phyloP scores from a whole-genome alignment of 495 filamentous ascomycete species.

The Haplographium delicatum region DNA sequence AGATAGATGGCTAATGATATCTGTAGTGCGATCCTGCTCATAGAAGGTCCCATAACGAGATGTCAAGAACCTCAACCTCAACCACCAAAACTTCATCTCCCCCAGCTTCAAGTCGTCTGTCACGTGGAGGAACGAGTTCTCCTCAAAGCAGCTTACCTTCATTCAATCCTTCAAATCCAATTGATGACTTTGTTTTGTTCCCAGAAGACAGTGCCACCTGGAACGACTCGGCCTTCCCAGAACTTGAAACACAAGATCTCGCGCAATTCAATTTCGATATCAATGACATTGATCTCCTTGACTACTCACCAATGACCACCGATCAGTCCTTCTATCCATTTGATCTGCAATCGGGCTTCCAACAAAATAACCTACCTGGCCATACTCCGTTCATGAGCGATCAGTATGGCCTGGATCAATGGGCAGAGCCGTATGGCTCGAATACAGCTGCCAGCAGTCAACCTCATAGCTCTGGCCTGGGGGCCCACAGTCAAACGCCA shows the following conservation, averaged over 20 bases:
- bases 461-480: background rate
- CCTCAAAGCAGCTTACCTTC: background rate
- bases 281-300: conserved; percentile 7
- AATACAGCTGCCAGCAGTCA: background rate
- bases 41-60: conserved; percentile 14
- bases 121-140: background rate
- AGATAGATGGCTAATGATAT: conserved; percentile 7
- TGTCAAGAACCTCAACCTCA: conserved; percentile 17
- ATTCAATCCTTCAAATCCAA: conserved; percentile 10
- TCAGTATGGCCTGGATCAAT: conserved; percentile 8
- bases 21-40: conserved; percentile 26
- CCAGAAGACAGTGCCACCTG: conserved; percentile 15
- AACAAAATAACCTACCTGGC: background rate
- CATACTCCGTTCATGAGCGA: conserved; percentile 4
- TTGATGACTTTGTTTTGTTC: conserved; percentile 25
- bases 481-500: background rate
- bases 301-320: background rate
- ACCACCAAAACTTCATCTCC: conserved; percentile 4
- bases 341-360: conserved; percentile 1
- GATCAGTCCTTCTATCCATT: conserved; percentile 10
- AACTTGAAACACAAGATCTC: conserved; percentile 8
- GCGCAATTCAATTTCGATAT: conserved; percentile 21
- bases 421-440: conserved; percentile 5
- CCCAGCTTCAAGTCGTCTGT: conserved; percentile 4
- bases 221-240: conserved; percentile 15